A percentile compares a stretch with the other conserved stretches of the same genome.
These are phyloP conservation scores for Chlorociboria aeruginascens DNA, from an alignment of 495 filamentous ascomycete genomes.

Conservation along the genomic window DNA sequence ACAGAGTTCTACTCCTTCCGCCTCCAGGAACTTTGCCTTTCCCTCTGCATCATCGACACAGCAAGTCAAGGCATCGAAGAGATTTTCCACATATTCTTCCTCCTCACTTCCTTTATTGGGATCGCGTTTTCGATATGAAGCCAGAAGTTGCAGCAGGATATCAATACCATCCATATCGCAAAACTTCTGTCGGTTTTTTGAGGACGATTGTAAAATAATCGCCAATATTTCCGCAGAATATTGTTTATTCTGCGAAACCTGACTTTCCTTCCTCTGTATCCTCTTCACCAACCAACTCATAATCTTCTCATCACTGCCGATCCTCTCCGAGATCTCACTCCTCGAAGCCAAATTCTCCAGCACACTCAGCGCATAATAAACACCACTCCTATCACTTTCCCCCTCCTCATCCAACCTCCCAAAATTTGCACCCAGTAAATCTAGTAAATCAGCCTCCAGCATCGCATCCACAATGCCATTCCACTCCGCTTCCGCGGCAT, in stretches of 20 bases:
- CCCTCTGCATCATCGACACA: constrained; percentile 64
- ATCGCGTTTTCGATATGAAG: constrained; percentile 81
- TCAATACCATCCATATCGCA: constrained; percentile 63
- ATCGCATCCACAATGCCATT: constrained; percentile 66
- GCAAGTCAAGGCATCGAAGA: constrained; percentile 76
- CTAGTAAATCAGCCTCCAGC: constrained; percentile 71
- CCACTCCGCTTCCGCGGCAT: constrained; percentile 77
- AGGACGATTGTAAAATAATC: constrained; percentile 66
- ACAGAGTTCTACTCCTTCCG: constrained; percentile 83
- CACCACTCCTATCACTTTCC: constrained; percentile 68
- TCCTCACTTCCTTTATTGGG: constrained; percentile 79
- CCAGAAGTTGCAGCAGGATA: constrained; percentile 66
- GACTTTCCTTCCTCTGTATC: constrained; percentile 48
- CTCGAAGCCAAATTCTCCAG: constrained; percentile 79
- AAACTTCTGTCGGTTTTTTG: constrained; percentile 51
- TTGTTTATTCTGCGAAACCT: constrained; percentile 78
- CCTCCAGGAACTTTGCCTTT: constrained; percentile 74
- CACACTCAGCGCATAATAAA: constrained; percentile 76
- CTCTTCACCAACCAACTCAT: constrained; percentile 68
- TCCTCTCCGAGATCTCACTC: constrained; percentile 48
- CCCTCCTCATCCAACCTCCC: constrained; percentile 67
- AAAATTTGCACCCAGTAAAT: constrained; percentile 74
- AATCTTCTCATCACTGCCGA: constrained; percentile 54
- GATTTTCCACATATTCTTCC: constrained; percentile 87
- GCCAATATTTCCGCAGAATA: constrained; percentile 88